Percentiles rank a stretch among this genome's conserved stretches.
These are phyloP conservation scores for Pseudopediastrum boryanum DNA, from an alignment of 139 green algal genomes.

Conservation along the genomic window DNA sequence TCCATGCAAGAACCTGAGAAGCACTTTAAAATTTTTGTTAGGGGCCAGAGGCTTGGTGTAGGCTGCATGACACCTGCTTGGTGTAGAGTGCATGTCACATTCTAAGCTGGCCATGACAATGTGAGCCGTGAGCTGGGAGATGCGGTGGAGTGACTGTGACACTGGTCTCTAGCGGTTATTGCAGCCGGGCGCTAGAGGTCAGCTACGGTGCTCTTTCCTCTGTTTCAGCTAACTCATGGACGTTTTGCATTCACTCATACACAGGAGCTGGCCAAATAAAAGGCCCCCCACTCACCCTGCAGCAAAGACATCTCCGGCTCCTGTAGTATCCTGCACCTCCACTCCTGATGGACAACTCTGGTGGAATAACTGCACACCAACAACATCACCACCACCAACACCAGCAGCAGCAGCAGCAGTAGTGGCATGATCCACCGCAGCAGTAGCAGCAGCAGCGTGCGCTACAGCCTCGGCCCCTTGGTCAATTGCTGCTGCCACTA, in stretches of 20 bases:
- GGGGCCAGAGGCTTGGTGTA: no score
- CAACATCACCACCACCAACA: slow-evolving; percentile 3
- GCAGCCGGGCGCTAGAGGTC: background rate
- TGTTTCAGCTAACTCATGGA: background rate
- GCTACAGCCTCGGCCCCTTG: background rate
- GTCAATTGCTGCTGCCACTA: background rate
- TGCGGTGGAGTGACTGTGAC: no score
- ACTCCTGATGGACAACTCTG: no score
- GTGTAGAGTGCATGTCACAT: no score
- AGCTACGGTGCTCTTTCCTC: background rate
- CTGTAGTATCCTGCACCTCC: slow-evolving; percentile 13
- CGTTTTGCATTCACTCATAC: background rate
- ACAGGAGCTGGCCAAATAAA: background rate
- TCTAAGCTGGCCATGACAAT: no score
- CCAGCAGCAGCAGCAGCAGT: background rate
- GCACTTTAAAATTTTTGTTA: no score
- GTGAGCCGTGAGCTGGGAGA: no score
- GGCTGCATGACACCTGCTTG: no score
- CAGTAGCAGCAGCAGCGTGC: background rate
- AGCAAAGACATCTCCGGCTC: slow-evolving; percentile 26
- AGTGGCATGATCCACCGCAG: background rate
- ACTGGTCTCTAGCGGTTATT: background rate
- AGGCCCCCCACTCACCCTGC: slow-evolving; percentile 1
- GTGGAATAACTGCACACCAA: slow-evolving; percentile 16
- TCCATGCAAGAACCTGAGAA: slow-evolving; percentile 26